Evolutionary conservation across 257 asterid species (phyloP).

Genomic region (Verbena officinalis): DNA sequence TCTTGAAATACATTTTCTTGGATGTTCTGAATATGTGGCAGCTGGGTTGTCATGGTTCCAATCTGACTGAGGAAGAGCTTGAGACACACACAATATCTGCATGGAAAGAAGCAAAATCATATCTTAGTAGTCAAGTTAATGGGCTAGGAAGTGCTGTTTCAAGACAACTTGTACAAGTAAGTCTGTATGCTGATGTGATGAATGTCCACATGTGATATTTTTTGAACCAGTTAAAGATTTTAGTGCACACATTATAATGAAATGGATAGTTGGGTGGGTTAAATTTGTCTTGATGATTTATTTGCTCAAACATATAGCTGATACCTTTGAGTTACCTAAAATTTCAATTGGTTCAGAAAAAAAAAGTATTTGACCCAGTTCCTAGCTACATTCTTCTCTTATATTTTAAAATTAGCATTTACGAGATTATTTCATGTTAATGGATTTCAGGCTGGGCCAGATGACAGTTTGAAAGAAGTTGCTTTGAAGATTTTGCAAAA

Average conservation of each 20-base stretch:
- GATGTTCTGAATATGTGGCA: conserved; percentile 39
- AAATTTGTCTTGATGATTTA: background rate
- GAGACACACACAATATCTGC: conserved; percentile 87
- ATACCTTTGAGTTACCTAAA: conserved; percentile 2
- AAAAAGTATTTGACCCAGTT: background rate
- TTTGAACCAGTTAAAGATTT: background rate
- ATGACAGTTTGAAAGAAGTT: conserved; percentile 78
- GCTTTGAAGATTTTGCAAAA: conserved; percentile 77
- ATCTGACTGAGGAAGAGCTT: conserved; percentile 87
- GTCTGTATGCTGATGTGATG: conserved; percentile 30
- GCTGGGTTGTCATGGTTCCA: conserved; percentile 84
- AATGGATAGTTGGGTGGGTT: background rate
- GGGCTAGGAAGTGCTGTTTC: conserved; percentile 49
- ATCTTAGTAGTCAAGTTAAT: conserved; percentile 52
- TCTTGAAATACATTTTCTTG: conserved; percentile 12
- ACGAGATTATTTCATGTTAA: conserved; percentile 18
- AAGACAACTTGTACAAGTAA: conserved; percentile 78
- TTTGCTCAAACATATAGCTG: background rate
- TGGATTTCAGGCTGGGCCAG: conserved; percentile 84
- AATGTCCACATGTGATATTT: conserved; percentile 15
- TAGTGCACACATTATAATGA: too few species aligned
- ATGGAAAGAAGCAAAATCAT: conserved; percentile 79
- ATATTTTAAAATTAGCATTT: conserved; percentile 16
- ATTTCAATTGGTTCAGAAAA: background rate
- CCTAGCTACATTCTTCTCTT: conserved; percentile 21